Evolutionary conservation across 495 filamentous ascomycete genomes (phyloP).

Genomic region (Geoglossum glabrum): DNA sequence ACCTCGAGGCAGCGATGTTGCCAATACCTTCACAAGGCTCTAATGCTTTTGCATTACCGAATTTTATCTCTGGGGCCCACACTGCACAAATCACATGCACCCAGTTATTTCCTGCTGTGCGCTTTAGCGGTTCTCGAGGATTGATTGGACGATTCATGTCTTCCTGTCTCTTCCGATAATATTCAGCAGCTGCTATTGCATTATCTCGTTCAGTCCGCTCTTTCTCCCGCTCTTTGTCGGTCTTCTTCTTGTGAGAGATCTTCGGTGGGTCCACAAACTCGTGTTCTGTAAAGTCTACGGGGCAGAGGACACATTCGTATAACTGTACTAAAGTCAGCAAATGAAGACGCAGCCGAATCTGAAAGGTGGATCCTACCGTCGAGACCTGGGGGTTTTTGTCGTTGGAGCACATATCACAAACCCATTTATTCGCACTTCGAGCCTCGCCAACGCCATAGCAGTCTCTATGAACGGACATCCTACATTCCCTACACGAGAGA

Average conservation of each 20-base stretch:
- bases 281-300: slow-evolving; percentile 51
- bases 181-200: slow-evolving; percentile 47
- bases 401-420: slow-evolving; percentile 89
- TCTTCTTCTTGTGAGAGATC: slow-evolving; percentile 77
- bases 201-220: slow-evolving; percentile 69
- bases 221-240: slow-evolving; percentile 75
- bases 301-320: slow-evolving; percentile 86
- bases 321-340: slow-evolving; percentile 22
- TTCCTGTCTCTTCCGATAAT: slow-evolving; percentile 65
- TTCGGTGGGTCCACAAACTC: slow-evolving; percentile 74
- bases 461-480: slow-evolving; percentile 75
- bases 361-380: slow-evolving; percentile 37
- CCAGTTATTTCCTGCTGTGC: slow-evolving; percentile 90
- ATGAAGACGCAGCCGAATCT: neutral
- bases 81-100: slow-evolving; percentile 88
- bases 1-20: slow-evolving; percentile 45
- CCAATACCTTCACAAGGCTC: slow-evolving; percentile 76
- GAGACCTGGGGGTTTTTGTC: slow-evolving; percentile 74
- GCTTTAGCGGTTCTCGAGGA: slow-evolving; percentile 81
- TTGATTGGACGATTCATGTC: slow-evolving; percentile 58
- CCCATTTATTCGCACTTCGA: slow-evolving; percentile 62
- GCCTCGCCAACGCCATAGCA: slow-evolving; percentile 72
- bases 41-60: slow-evolving; percentile 59
- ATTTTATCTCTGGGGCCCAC: slow-evolving; percentile 82
- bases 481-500: slow-evolving; percentile 63